Percentiles rank a stretch among this genome's conserved stretches.
These are phyloP conservation scores for Diplodia seriata DNA, from an alignment of 2,329 filamentous ascomycete genomes.

Conservation along the genomic window DNA sequence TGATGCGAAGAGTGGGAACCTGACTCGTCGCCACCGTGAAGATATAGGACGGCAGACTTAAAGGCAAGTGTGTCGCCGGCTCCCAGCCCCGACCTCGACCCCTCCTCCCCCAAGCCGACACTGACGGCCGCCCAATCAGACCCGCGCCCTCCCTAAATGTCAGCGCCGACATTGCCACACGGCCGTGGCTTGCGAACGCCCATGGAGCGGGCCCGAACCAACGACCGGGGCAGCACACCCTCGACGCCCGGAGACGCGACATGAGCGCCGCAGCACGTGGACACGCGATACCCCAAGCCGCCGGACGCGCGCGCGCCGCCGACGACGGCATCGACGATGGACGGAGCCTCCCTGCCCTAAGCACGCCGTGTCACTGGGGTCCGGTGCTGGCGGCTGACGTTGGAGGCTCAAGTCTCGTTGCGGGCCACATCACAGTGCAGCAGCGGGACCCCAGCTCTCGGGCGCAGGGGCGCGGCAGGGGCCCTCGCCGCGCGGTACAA, in stretches of 20 bases:
- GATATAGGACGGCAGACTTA: constrained; percentile 9
- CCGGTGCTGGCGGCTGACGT: not conserved
- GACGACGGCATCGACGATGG: constrained; percentile 11
- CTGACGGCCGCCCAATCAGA: not conserved
- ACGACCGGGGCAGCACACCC: not conserved
- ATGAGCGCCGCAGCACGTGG: constrained; percentile 20
- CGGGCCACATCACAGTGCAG: constrained; percentile 22
- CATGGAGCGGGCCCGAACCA: not conserved
- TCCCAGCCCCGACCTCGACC: not conserved
- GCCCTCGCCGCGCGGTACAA: not conserved
- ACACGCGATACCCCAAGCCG: not conserved
- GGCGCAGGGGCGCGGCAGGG: constrained; percentile 18
- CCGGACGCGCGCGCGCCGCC: not conserved
- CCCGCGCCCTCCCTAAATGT: not conserved
- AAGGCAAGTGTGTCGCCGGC: constrained; percentile 24
- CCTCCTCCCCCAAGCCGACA: not conserved
- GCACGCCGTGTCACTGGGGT: not conserved
- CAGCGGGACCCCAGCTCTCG: not conserved
- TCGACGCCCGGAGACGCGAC: not conserved
- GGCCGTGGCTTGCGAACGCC: no score
- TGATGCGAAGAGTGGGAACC: constrained; percentile 10
- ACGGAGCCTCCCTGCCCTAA: not conserved
- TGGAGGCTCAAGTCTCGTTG: constrained; percentile 13
- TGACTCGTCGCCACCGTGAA: constrained; percentile 7
- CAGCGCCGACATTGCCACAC: not conserved